Evolutionary conservation across 148 eudicot genomes (phyloP), one percentile per base, ranked within the genome.

Genomic region (Rhododendron ferrugineum): DNA sequence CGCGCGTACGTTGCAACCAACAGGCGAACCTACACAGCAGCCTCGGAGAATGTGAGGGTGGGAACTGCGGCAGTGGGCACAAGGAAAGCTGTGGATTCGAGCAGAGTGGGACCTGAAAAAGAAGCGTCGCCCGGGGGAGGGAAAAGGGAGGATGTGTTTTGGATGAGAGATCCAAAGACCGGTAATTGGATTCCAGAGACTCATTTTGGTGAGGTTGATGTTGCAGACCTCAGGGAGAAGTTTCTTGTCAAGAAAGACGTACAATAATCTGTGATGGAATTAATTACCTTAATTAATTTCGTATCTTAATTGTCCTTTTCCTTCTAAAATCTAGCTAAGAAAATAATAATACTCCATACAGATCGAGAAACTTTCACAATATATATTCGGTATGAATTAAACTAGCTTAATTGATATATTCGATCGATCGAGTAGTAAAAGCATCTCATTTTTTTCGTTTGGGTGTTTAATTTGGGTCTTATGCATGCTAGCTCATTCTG

Each of bases 151-250:
- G 84, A 70, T 11, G 37, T 54, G 22, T 83, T 79, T 46, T 88
- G 89, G 87, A 85, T 88, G 89, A 88, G 84, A 83, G 86, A 88
- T 79, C 89, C 89, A 2, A 85, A 83, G 81, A 82, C 88, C 0
- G 89, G 89, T 11, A 70, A 85, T 83, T 88, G 86, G 88, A 42
- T 85, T 4, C 89, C 88, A 6, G 89, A 88, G 84, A 82, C 10
- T 44, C 89, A 85, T 81, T 85, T 88, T 28, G 36, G 49, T 16
- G 70, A 83, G 10, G 64, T 85, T 28, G 84, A 88, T 79, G 84
- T 50, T 9, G 89, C 82, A 1, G 88, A 88, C 58, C 77, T 88
- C 11, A 42, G 89, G 18, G 26, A 68, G 66, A 85, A 88, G 9
- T 56, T 83, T 18, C 84, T 85, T 37, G 66, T 76, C 76, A 88